A percentile compares a stretch with the other conserved stretches of the same genome.
Evolutionary conservation across 106 monocot genomes (phyloP).

Genomic region (Dendrobium huoshanense): DNA sequence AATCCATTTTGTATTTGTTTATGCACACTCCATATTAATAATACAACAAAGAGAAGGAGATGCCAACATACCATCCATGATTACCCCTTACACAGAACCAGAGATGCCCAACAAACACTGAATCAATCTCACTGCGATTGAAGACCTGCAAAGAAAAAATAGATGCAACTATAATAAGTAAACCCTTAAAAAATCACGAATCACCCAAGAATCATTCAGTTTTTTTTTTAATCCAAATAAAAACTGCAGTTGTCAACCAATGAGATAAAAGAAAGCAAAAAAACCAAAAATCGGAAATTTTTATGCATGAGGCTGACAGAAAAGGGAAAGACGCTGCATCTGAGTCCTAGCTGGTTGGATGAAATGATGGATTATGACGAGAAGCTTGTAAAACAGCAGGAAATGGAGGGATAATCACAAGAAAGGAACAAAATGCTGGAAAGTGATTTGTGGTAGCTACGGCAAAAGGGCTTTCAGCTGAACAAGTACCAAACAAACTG

Average conservation of each 20-base stretch:
- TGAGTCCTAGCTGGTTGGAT: too few species aligned
- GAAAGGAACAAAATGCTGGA: neutral
- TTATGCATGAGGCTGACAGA: too few species aligned
- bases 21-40: neutral
- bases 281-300: too few species aligned
- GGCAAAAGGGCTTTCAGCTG: neutral
- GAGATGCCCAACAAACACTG: neutral
- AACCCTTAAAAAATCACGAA: neutral
- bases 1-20: neutral
- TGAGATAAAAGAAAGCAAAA: neutral
- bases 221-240: neutral
- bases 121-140: neutral
- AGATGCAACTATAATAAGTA: neutral
- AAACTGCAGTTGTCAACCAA: neutral
- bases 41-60: neutral
- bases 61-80: conserved; percentile 5
- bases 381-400: neutral
- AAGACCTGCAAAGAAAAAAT: neutral
- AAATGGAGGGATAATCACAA: neutral
- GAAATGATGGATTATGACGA: too few species aligned
- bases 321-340: too few species aligned
- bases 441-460: neutral
- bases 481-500: neutral
- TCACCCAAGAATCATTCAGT: neutral
- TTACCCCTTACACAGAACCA: neutral